Base-by-base conservation (phyloP, 352 stramenopile genomes). In the Globisporangium takayamanum region DNA sequence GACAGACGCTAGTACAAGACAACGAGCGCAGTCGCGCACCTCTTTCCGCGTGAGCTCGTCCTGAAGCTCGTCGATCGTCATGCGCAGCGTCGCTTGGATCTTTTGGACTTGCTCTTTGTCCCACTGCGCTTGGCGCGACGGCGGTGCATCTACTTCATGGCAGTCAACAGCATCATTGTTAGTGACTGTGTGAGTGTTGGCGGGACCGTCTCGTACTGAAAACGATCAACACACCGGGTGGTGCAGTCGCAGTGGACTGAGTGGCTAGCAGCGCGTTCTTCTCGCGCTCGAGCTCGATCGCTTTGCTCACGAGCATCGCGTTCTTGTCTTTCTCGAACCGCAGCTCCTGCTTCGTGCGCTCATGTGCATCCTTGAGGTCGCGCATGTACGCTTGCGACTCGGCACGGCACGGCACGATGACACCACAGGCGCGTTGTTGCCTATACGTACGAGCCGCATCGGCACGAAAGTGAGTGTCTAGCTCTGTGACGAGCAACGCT, bases 281-380 rank as follows among this genome's bases (percentile, higher is more conserved):
- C 54, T 87, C 76, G 11, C 76, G 76, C 54, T 91, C 81, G 0
- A 91, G 74, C 53, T 91, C 76, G 0, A 91, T 57, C 1, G 79
- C 81, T 41, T 87, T 85, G 37, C 68, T 73, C 18, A 91, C 73
- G 36, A 89, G 67, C 49, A 75, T 78, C 36, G 75, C 82, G 47
- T 92, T 92, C 64, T 89, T 89, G 16, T 87, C 78, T 52, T 92
- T 88, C 59, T 92, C 79, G 3, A 73, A 53, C n/a, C 69, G 68
- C n/a, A 92, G 51, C 16, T 91, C 82, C 26, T 80, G 71, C 58
- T 83, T 81, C 2, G 80, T 50, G 22, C 76, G 69, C 1, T 81
- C 74, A 10, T 88, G 68, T 5, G 72, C 71, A 6, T 87, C 76
- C 62, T 90, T 83, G 2, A 90, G 66, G 8, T 89, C 75, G 49